A percentile compares a stretch with the other conserved stretches of the same genome.
Conservation (phyloP, 805 yeast species). For the Wickerhamomyces bovis region DNA sequence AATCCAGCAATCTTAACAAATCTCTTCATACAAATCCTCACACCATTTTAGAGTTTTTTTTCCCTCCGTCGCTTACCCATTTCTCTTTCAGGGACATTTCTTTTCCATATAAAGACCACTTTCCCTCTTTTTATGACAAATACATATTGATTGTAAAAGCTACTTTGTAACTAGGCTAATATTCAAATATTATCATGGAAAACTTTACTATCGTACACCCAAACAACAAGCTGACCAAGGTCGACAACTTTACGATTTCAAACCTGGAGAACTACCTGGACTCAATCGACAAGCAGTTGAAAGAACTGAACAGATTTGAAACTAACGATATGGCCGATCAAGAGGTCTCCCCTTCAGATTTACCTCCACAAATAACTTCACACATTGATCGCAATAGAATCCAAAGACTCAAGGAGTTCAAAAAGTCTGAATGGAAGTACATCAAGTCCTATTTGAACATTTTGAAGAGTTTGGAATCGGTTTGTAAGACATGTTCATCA, state of each 20-base stretch:
- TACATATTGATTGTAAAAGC: no score
- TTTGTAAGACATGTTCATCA: slow-evolving; percentile 12
- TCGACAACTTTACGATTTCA: slow-evolving; percentile 20
- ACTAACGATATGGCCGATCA: not conserved
- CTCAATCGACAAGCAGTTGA: slow-evolving; percentile 10
- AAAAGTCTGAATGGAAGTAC: slow-evolving; percentile 16
- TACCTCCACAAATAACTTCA: not conserved
- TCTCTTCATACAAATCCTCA: not conserved
- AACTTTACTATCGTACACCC: slow-evolving; percentile 18
- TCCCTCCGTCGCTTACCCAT: not conserved
- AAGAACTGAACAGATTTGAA: slow-evolving; percentile 3
- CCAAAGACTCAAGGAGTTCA: slow-evolving; percentile 5
- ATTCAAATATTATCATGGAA: not conserved
- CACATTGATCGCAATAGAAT: slow-evolving; percentile 1
- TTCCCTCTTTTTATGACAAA: not conserved
- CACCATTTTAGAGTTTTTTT: not conserved
- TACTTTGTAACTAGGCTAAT: no score
- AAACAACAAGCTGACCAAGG: slow-evolving; percentile 18
- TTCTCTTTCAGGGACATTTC: no score
- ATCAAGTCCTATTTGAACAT: slow-evolving; percentile 15
- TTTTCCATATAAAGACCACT: not conserved
- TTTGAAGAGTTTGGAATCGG: slow-evolving; percentile 13
- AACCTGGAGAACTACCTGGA: slow-evolving; percentile 11
- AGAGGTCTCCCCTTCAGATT: not conserved
- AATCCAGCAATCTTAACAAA: not conserved